phyloP scores from a whole-genome alignment of 345 rosid species.

The Hypericum androsaemum region DNA sequence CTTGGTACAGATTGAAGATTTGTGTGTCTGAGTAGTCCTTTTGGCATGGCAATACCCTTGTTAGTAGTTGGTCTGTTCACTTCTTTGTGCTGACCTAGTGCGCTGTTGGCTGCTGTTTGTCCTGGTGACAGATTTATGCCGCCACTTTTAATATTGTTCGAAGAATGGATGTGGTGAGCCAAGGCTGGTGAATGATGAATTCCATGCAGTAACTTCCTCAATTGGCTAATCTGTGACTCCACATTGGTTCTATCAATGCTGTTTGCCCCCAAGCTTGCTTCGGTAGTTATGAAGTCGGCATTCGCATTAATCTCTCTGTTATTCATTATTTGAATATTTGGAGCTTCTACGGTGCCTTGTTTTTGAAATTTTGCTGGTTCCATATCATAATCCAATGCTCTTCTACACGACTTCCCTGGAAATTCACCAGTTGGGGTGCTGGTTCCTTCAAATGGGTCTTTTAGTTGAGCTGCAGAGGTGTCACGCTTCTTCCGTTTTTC shows the following conservation, averaged over 20 bases:
- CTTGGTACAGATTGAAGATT: constrained; percentile 19
- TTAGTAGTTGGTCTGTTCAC: too few species aligned
- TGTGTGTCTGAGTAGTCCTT: constrained; percentile 19
- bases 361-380: constrained; percentile 27
- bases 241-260: constrained; percentile 13
- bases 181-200: constrained; percentile 23
- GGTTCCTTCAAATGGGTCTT: neutral
- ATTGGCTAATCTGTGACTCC: constrained; percentile 24
- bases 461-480: neutral
- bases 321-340: constrained; percentile 18
- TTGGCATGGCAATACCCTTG: neutral
- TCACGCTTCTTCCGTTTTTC: neutral
- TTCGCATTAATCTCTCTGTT: constrained; percentile 7
- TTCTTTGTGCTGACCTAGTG: neutral
- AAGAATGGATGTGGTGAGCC: constrained; percentile 14
- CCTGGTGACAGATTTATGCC: constrained; percentile 8
- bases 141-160: constrained; percentile 20
- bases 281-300: constrained; percentile 19
- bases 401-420: constrained; percentile 35
- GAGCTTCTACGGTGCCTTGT: constrained; percentile 9
- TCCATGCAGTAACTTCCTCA: constrained; percentile 16
- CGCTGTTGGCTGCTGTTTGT: constrained; percentile 6
- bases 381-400: constrained; percentile 44
- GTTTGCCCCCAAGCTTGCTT: constrained; percentile 13
- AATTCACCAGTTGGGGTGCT: neutral